Conservation (phyloP, 1,284 basidiomycete species). For the Mycosarcoma mackinlayi region DNA sequence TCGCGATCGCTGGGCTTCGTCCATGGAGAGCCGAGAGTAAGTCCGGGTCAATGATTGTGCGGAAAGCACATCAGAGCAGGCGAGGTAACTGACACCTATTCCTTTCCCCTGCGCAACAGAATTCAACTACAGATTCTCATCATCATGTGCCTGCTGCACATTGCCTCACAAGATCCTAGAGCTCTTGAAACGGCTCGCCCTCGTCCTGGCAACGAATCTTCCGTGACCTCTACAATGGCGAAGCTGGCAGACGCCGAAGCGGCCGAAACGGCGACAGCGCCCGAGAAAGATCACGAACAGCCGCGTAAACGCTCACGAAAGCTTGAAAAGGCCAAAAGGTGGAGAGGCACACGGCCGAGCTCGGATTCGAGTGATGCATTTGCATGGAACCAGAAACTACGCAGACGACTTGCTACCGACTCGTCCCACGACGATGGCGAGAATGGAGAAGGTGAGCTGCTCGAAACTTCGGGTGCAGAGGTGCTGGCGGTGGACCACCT, state of each 20-base stretch:
- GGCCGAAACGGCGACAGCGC: neutral
- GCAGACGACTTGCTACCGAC: slow-evolving; percentile 19
- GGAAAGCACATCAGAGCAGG: neutral
- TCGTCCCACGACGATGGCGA: slow-evolving; percentile 27
- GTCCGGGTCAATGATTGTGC: neutral
- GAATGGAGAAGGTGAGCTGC: slow-evolving; percentile 21
- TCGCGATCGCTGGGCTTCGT: slow-evolving; percentile 23
- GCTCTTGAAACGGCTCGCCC: slow-evolving; percentile 31
- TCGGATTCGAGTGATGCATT: slow-evolving; percentile 31
- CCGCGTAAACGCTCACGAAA: slow-evolving; percentile 35
- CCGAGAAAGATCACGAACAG: slow-evolving; percentile 7
- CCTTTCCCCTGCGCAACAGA: slow-evolving; percentile 10
- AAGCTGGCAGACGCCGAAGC: neutral
- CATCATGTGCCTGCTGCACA: slow-evolving; percentile 34
- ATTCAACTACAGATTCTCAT: slow-evolving; percentile 47
- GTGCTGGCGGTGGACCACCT: slow-evolving; percentile 38
- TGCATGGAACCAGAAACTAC: slow-evolving; percentile 35
- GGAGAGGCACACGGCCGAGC: slow-evolving; percentile 28
- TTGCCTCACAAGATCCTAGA: slow-evolving; percentile 40
- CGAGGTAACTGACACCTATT: neutral
- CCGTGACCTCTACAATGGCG: neutral
- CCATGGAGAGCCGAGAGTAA: slow-evolving; percentile 52
- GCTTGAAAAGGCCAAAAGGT: slow-evolving; percentile 41
- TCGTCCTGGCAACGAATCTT: too few species aligned
- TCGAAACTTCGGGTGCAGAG: slow-evolving; percentile 24